Evolutionary conservation across 768 basidiomycete species (phyloP), one percentile per base, ranked within the genome.

Genomic region (Lentinula detonsa): DNA sequence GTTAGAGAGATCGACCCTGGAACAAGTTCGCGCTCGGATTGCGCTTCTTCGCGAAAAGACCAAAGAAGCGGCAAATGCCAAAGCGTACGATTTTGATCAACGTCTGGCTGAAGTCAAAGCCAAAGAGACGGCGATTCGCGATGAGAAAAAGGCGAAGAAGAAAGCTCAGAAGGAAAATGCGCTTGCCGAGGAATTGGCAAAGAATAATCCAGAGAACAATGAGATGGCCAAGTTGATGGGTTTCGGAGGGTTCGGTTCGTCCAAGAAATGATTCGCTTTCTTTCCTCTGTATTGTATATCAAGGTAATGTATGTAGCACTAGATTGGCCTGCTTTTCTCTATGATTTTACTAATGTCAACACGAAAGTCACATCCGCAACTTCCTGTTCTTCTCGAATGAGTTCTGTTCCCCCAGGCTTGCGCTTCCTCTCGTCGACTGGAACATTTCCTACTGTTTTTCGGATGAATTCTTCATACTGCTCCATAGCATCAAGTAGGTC

Each of bases 11-110:
- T 98, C 97, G 2, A 95, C 95, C 0, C 75, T 98, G 16, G 87
- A 87, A 65, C 93, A 99, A 75, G 97, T 99, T 57, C 91, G 93
- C 49, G 87, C 87, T 5, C 87, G 91, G 62, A 98, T 99, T 73
- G 91, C 92, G 0, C 76, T 82, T 40, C 77, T 99, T 34, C 87
- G 96, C 13, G 94, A 92, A 72, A 88, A 87, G 72, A 95, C 95
- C 2, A 89, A 87, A 63, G 87, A 90, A 45, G 87, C 87, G 7
- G 85, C 93, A 0, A 78, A 82, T 31, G 88, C 92, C 0, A 97
- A 97, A 70, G 84, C 87, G n/a, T 99, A 85, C 69, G 96, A 99
- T 75, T 99, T 99, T 75, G 89, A 95, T 68, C 77, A 90, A 68
- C 90, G 97, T 31, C 74, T 98, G 11, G 85, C 86, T 35, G 91